Evolutionary conservation across 2,329 filamentous ascomycete genomes (phyloP), one percentile per base, ranked within the genome.

Genomic region (Pseudogymnoascus sp.): DNA sequence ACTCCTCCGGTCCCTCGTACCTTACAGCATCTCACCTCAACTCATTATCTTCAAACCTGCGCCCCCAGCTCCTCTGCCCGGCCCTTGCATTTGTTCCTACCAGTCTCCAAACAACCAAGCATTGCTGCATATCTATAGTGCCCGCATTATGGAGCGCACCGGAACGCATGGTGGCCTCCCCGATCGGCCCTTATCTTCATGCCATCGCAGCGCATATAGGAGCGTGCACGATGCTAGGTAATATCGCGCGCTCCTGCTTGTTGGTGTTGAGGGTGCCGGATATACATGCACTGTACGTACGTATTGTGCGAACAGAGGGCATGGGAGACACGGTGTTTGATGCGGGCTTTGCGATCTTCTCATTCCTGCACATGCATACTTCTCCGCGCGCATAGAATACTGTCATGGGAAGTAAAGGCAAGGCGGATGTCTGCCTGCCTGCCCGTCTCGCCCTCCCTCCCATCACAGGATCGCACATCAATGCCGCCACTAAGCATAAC

Each of bases 181-280:
- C 47, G 47, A 53, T 53, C 47, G 47, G 47, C 47, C 47, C 47
- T 31, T 53, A 31, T 53, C 47, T 31, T 53, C 18, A 31, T 53
- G 47, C 25, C 25, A 56, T 56, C 25, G 47, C 10, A 12, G 14
- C 8, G 25, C 47, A 31, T 12, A 16, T 5, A 56, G 47, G 47
- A 56, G 47, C 47, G 25, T 56, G 47, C 47, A 25, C 47, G n/a
- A 56, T 56, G 47, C 25, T 56, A 10, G 25, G 47, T 33, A 56
- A 56, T 56, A 56, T 56, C 25, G 47, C 25, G 8, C 14, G n/a
- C n/a, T 28, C 47, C 47, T 56, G 10, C 4, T 6, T 31, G n/a
- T n/a, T 53, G 47, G 7, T 31, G 8, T 6, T 33, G 31, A 11
- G 28, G 14, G 14, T 8, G 25, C n/a, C 12, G 8, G 18, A 31